Percentiles rank a stretch among this genome's conserved stretches.
Conservation (phyloP, 2,329 filamentous ascomycete genomes). For the Aspergillus transmontanensis region DNA sequence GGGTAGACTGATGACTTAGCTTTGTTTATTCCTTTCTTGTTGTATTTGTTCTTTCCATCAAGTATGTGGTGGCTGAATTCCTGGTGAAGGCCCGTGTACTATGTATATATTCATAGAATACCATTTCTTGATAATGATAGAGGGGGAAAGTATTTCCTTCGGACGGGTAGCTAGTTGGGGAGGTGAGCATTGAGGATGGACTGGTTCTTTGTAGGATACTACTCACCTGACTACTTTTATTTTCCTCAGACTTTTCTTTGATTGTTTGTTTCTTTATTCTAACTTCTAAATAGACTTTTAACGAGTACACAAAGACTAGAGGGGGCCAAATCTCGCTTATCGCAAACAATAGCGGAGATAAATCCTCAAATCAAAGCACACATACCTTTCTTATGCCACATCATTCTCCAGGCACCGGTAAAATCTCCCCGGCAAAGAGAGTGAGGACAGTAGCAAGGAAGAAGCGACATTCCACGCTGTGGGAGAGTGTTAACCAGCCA, state of each 20-base stretch:
- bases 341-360: not conserved
- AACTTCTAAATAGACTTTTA: not conserved
- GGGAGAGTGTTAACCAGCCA: not conserved
- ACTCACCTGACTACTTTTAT: not conserved
- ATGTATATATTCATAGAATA: not conserved
- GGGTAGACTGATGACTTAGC: conserved; percentile 28
- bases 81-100: not conserved
- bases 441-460: not conserved
- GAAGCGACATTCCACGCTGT: not conserved
- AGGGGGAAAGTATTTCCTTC: not conserved
- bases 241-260: not conserved
- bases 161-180: not conserved
- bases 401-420: not conserved
- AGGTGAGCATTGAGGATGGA: not conserved
- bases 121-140: not conserved
- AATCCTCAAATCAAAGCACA: not conserved
- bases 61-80: not conserved
- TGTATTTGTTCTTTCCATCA: not conserved
- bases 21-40: not conserved
- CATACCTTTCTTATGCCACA: not conserved
- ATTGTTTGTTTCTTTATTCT: not conserved
- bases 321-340: not conserved
- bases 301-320: not conserved
- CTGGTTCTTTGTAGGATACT: not conserved
- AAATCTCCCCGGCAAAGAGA: not conserved